Evolutionary conservation across 2,329 filamentous ascomycete genomes (phyloP).

Genomic region (Trichoderma breve): DNA sequence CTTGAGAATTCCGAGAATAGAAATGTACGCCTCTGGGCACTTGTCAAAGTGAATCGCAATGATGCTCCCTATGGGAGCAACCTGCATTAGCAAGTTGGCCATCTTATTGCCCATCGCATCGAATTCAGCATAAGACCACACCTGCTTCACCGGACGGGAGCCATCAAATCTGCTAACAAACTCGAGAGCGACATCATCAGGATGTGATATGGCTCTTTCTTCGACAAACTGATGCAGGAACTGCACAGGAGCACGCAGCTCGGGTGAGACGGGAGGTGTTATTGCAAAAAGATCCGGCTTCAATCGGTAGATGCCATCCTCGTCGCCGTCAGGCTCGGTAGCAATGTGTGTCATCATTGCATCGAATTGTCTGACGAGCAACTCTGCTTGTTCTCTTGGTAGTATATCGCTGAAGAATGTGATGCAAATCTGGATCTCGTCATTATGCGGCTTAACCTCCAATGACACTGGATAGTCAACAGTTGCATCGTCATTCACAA

Average conservation of each 20-base stretch:
- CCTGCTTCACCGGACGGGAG: conserved; percentile 43
- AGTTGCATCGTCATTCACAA: conserved; percentile 63
- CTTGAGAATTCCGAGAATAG: conserved; percentile 79
- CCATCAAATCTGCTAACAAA: conserved; percentile 62
- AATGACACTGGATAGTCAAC: conserved; percentile 80
- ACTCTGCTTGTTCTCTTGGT: conserved; percentile 62
- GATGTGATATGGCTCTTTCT: conserved; percentile 51
- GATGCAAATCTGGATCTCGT: conserved; percentile 58
- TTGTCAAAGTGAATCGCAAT: conserved; percentile 82
- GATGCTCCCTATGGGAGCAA: conserved; percentile 56
- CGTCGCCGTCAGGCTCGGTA: conserved; percentile 42
- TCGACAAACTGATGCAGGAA: conserved; percentile 81
- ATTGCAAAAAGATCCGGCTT: conserved; percentile 58
- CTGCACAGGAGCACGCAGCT: conserved; percentile 55
- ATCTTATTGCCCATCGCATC: conserved; percentile 69
- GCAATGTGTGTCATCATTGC: conserved; percentile 60
- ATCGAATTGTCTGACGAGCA: conserved; percentile 73
- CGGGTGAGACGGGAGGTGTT: conserved; percentile 56
- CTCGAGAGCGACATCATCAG: conserved; percentile 67
- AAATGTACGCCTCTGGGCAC: conserved; percentile 78
- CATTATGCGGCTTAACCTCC: conserved; percentile 63
- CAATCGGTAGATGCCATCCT: conserved; percentile 38
- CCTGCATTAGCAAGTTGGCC: conserved; percentile 59
- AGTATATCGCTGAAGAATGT: conserved; percentile 65
- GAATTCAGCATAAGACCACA: conserved; percentile 75